These are phyloP conservation scores for Thuja plicata DNA, from an alignment of 83 land plant species.

Conservation along the genomic window DNA sequence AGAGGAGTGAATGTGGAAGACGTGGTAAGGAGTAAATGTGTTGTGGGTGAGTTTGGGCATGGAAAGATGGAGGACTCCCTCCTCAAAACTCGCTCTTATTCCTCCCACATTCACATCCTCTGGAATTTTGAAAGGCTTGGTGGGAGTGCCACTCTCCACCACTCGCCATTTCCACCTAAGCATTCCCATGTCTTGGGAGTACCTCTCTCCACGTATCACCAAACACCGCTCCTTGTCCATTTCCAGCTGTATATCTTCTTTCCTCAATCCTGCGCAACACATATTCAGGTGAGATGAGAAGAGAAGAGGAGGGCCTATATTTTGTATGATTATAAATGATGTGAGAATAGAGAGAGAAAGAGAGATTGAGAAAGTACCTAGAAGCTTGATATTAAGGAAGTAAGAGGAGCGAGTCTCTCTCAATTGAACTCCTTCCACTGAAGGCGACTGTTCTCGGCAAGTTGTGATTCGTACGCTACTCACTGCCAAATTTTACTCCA, in stretches of 20 bases:
- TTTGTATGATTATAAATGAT: not conserved
- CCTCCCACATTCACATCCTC: not conserved
- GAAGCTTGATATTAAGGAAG: not conserved
- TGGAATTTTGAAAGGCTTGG: not conserved
- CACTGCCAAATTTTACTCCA: not conserved
- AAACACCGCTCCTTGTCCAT: not conserved
- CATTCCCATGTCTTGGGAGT: not conserved
- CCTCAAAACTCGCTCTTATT: not conserved
- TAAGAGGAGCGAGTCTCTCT: not conserved
- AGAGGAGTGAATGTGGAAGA: no score
- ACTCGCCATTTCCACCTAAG: not conserved
- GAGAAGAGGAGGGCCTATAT: not conserved
- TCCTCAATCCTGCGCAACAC: not conserved
- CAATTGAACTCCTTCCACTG: not conserved
- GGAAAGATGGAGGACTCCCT: no score
- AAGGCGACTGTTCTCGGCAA: not conserved
- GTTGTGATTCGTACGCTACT: not conserved
- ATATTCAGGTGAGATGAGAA: not conserved
- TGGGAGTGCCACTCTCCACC: not conserved
- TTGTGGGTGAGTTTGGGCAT: no score
- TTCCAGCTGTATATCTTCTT: not conserved
- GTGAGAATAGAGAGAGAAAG: no score
- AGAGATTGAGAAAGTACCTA: not conserved
- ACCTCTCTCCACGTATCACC: not conserved
- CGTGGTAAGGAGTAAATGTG: no score